Evolutionary conservation across 2,329 filamentous ascomycete species (phyloP).

Genomic region (Claviceps africana): DNA sequence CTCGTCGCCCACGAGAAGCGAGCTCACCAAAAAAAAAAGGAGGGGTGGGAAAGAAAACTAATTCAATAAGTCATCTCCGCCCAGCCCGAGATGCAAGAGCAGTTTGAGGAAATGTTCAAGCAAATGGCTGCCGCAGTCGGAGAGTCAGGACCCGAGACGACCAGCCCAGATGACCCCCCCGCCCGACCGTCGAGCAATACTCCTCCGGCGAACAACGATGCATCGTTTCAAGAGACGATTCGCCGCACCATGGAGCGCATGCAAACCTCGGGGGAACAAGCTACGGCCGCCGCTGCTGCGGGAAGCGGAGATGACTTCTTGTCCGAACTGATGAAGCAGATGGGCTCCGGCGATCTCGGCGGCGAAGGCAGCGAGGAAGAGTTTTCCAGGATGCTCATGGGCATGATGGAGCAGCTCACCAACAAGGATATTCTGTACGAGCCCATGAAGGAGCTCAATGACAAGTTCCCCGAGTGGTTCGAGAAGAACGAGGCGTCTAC

Average conservation of each 20-base stretch:
- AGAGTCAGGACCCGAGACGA: conserved; percentile 5
- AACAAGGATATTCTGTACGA: conserved; percentile 98
- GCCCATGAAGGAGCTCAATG: conserved; percentile 92
- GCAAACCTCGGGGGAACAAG: conserved; percentile 75
- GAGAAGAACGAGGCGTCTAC: conserved; percentile 56
- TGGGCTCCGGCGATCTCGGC: conserved; percentile 44
- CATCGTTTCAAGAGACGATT: conserved; percentile 83
- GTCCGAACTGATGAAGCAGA: conserved; percentile 81
- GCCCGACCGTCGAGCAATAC: conserved; percentile 9
- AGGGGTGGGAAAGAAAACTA: not conserved
- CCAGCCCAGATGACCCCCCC: conserved; percentile 2
- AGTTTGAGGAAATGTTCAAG: conserved; percentile 67
- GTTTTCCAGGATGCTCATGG: conserved; percentile 86
- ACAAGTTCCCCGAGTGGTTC: conserved; percentile 87
- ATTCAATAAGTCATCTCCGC: not conserved
- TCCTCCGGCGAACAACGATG: conserved; percentile 28
- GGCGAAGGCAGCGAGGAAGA: conserved; percentile 58
- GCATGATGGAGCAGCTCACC: conserved; percentile 98
- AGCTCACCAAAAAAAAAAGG: not conserved
- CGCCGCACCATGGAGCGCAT: conserved; percentile 90
- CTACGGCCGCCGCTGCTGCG: conserved; percentile 61
- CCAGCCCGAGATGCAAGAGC: conserved; percentile 58
- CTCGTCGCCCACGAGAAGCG: no score
- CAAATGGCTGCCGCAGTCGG: conserved; percentile 43
- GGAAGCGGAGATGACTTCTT: conserved; percentile 65